A percentile compares a stretch with the other conserved stretches of the same genome.
phyloP scores from a whole-genome alignment of 106 monocot genomes.

The Iris macrosiphon region DNA sequence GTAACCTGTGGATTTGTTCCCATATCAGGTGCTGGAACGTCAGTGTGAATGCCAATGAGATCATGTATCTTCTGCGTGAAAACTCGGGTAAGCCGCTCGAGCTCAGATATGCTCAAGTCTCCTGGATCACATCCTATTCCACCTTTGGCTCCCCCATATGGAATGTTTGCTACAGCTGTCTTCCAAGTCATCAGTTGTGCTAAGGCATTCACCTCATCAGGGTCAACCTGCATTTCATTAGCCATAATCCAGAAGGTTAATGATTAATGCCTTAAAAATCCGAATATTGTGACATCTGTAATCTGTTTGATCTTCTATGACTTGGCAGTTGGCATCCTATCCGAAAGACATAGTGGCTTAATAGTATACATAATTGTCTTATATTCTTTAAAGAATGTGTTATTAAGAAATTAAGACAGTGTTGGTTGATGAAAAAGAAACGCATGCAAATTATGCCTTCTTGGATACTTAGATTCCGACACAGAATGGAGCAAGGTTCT shows the following conservation, averaged over 20 bases:
- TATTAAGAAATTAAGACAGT: no score
- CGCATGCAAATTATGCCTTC: no score
- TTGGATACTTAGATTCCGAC: no score
- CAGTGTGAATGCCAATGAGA: slow-evolving; percentile 80
- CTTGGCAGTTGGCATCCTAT: no score
- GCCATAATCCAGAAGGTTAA: neutral
- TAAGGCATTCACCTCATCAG: slow-evolving; percentile 93
- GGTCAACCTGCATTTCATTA: slow-evolving; percentile 64
- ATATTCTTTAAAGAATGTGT: no score
- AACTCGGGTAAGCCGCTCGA: slow-evolving; percentile 77
- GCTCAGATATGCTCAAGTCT: slow-evolving; percentile 67
- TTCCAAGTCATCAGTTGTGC: slow-evolving; percentile 98
- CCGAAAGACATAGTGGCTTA: no score
- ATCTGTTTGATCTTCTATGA: neutral
- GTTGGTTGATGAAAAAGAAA: no score
- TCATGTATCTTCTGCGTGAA: slow-evolving; percentile 97
- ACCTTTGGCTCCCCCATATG: slow-evolving; percentile 94
- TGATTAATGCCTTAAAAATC: neutral
- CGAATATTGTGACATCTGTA: neutral
- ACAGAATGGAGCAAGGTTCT: no score
- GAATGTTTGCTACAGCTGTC: slow-evolving; percentile 92
- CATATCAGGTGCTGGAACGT: slow-evolving; percentile 94
- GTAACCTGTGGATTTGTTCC: slow-evolving; percentile 76
- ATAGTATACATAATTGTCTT: no score
- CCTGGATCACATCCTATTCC: slow-evolving; percentile 86